Conservation (phyloP, 495 filamentous ascomycete species). For the Glutinoglossum americanum region DNA sequence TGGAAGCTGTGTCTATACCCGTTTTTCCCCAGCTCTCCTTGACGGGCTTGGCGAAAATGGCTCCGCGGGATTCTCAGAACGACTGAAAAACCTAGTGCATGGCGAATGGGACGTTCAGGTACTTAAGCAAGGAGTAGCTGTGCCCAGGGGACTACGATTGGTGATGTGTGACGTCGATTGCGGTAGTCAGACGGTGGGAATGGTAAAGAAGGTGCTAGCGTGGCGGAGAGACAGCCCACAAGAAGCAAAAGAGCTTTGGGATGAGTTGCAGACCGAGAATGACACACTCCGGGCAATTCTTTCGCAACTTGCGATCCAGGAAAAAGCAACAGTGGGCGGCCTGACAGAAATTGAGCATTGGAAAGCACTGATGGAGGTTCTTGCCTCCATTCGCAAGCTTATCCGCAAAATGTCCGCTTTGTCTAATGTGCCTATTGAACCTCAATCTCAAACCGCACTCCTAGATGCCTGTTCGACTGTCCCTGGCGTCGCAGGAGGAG, state of each 20-base stretch:
- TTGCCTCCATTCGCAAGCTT: conserved; percentile 30
- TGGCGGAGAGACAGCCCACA: conserved; percentile 52
- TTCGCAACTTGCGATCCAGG: conserved; percentile 16
- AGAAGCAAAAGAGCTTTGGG: conserved; percentile 51
- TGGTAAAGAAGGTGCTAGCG: conserved; percentile 76
- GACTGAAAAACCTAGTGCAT: conserved; percentile 43
- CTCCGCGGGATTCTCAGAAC: conserved; percentile 37
- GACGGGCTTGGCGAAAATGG: conserved; percentile 40
- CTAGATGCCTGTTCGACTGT: conserved; percentile 51
- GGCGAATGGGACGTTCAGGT: conserved; percentile 62
- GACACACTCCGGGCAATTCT: conserved; percentile 46
- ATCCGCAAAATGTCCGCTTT: conserved; percentile 55
- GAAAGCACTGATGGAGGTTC: conserved; percentile 12
- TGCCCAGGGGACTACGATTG: conserved; percentile 46
- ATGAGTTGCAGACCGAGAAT: conserved; percentile 49
- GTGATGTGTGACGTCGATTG: conserved; percentile 94
- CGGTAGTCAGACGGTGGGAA: conserved; percentile 76
- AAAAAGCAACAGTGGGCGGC: conserved; percentile 6
- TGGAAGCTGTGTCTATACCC: conserved; percentile 71
- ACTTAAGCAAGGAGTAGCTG: conserved; percentile 34
- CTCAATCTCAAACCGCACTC: conserved; percentile 59
- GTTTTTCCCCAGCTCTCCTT: conserved; percentile 68
- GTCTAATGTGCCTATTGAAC: conserved; percentile 78
- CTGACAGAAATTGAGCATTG: background rate
- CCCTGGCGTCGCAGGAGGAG: conserved; percentile 68